Evolutionary conservation across 345 rosid species (phyloP).

Genomic region (Euphorbia tirucalli): DNA sequence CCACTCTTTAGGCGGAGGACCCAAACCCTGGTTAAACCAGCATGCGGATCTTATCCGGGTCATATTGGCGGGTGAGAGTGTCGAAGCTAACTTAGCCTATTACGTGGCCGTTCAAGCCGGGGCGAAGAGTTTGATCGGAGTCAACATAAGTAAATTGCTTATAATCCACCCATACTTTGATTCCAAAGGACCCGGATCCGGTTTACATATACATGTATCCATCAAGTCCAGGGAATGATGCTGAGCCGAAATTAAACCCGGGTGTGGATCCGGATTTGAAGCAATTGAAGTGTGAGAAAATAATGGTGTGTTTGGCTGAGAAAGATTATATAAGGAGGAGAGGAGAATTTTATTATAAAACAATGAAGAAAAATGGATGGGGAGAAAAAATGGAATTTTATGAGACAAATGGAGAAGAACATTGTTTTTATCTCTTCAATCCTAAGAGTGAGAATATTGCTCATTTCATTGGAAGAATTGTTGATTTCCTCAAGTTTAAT

Average conservation of each 20-base stretch:
- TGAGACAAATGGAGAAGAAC: constrained; percentile 20
- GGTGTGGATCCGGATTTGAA: constrained; percentile 34
- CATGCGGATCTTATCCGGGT: constrained; percentile 23
- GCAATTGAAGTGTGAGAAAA: constrained; percentile 34
- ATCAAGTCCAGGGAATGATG: constrained; percentile 28
- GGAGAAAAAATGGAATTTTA: constrained; percentile 14
- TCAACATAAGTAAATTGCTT: constrained; percentile 8
- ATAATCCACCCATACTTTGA: constrained; percentile 40
- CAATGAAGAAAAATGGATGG: constrained; percentile 15
- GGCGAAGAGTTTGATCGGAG: constrained; percentile 7
- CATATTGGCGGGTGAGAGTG: constrained; percentile 23
- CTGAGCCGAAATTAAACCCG: constrained; percentile 53
- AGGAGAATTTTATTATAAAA: constrained; percentile 13
- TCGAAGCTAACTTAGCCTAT: constrained; percentile 24
- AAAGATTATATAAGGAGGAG: constrained; percentile 10
- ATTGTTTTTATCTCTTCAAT: constrained; percentile 24
- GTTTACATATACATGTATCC: constrained; percentile 38
- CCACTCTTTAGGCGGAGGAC: constrained; percentile 21
- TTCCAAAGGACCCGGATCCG: constrained; percentile 26
- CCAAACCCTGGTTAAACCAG: constrained; percentile 24
- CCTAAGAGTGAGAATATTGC: constrained; percentile 26
- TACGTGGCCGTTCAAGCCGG: constrained; percentile 23
- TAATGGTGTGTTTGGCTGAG: constrained; percentile 43
- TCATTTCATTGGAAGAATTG: constrained; percentile 30
- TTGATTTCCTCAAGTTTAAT: constrained; percentile 28